These are phyloP conservation scores for Liquidambar formosana DNA, from an alignment of 164 flowering plant genomes.

Conservation along the genomic window DNA sequence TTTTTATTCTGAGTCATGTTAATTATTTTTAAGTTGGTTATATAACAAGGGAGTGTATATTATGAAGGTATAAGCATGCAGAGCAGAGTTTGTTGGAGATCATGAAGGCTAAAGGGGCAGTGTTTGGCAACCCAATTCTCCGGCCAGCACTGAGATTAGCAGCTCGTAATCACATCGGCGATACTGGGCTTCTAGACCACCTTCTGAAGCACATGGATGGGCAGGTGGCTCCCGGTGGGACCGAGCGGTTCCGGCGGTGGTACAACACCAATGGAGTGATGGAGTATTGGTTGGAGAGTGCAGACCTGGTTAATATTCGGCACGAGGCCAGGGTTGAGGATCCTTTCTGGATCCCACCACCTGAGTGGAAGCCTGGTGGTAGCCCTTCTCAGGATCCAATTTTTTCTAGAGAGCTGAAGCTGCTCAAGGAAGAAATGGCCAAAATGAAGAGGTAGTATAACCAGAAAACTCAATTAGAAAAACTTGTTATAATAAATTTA, in stretches of 20 bases:
- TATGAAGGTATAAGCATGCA: conserved; percentile 37
- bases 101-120: conserved; percentile 40
- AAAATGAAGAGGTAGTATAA: conserved; percentile 33
- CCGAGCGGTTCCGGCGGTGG: conserved; percentile 46
- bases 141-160: conserved; percentile 36
- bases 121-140: conserved; percentile 31
- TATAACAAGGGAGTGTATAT: background rate
- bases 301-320: conserved; percentile 33
- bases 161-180: conserved; percentile 43
- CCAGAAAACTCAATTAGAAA: background rate
- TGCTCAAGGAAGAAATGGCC: conserved; percentile 37
- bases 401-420: conserved; percentile 24
- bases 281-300: conserved; percentile 59
- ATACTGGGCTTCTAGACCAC: conserved; percentile 54
- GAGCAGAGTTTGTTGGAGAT: conserved; percentile 37
- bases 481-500: too few relatives aligned
- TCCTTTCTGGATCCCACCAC: conserved; percentile 37
- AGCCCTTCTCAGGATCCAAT: conserved; percentile 13
- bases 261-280: conserved; percentile 39
- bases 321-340: conserved; percentile 38
- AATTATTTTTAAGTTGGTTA: background rate
- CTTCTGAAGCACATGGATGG: conserved; percentile 55
- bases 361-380: conserved; percentile 27
- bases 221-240: conserved; percentile 46
- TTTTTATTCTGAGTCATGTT: background rate